These are phyloP conservation scores for Nectriaceae sp. DNA, from an alignment of 2,329 filamentous ascomycete genomes.

Conservation along the genomic window DNA sequence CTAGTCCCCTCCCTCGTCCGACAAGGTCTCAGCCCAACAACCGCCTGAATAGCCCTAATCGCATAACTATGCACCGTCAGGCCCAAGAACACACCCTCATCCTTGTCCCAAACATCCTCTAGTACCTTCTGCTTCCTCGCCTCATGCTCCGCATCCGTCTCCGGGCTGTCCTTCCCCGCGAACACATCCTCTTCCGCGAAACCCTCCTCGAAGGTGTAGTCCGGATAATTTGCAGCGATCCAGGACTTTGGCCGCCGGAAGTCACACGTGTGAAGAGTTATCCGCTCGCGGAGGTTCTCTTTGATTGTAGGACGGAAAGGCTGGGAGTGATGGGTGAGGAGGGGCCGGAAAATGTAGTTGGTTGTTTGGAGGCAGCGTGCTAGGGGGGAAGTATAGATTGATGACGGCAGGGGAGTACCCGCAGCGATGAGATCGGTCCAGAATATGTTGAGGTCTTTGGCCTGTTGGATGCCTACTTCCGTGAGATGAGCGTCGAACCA, in stretches of 20 bases:
- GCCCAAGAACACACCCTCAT: conserved; percentile 44
- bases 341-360: conserved; percentile 48
- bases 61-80: conserved; percentile 53
- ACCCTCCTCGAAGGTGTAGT: conserved; percentile 52
- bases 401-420: conserved; percentile 53
- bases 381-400: conserved; percentile 60
- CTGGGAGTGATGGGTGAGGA: conserved; percentile 37
- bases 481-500: conserved; percentile 54
- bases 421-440: conserved; percentile 48
- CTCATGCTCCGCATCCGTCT: conserved; percentile 51
- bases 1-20: conserved; percentile 52
- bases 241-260: conserved; percentile 49
- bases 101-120: conserved; percentile 47
- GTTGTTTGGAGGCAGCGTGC: conserved; percentile 61
- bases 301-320: conserved; percentile 56
- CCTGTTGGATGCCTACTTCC: conserved; percentile 53
- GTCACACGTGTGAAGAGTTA: conserved; percentile 65
- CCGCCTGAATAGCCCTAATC: conserved; percentile 44
- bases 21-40: conserved; percentile 45
- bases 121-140: conserved; percentile 43
- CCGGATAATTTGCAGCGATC: conserved; percentile 52
- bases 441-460: conserved; percentile 50
- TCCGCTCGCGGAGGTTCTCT: conserved; percentile 59
- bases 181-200: conserved; percentile 58
- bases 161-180: conserved; percentile 49